Base-by-base conservation (phyloP, 495 filamentous ascomycete genomes). In the Aspergillus steynii region DNA sequence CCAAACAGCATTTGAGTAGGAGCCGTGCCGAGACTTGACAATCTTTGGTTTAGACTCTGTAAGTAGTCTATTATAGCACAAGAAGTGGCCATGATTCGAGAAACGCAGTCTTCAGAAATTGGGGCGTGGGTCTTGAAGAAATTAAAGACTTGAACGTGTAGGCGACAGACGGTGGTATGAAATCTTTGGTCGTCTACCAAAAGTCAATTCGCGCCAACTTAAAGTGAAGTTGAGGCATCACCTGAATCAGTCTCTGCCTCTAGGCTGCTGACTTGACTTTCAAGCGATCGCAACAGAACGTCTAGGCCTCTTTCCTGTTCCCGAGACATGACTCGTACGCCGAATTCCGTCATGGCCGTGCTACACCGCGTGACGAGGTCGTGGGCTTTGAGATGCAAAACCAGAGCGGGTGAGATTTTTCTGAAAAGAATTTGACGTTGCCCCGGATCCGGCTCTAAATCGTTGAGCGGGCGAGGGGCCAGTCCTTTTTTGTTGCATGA, bases 71-170 rank as follows among this genome's bases (percentile, higher is more conserved):
- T 71, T 20, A 78, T 58, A 3, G 59, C 60, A 59, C 76, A 80
- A 2, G 78, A 70, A 0, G 74, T 74, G 8, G 55, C 60, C 2
- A 74, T 61, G 20, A 82, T 64, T 8, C 71, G 70, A 3, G 67
- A 66, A 29, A 77, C 69, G 31, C 73, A 76, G 10, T 60, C 68
- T 6, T 66, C 70, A 12, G 72, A 69, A 3, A 67, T 56, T 0
- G 67, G 34, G 0, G 70, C 74, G 12, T 74, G 68, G 26, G 61
- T 71, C 60, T 79, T 79, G 61, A 74, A 76, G 31, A 82, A 75
- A 66, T 81, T 74, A 25, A 78, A 78, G 6, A 65, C 70, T 45
- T 77, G 76, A 51, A 81, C 66, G 32, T 68, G 67, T 50, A 82
- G 62, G 12, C 71, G 74, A 26, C 71, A 75, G 29, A 72, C 60